Evolutionary conservation across 371 early-diverging fungal genomes (phyloP), one percentile per base, ranked within the genome.

Genomic region (Mortierella sp.): DNA sequence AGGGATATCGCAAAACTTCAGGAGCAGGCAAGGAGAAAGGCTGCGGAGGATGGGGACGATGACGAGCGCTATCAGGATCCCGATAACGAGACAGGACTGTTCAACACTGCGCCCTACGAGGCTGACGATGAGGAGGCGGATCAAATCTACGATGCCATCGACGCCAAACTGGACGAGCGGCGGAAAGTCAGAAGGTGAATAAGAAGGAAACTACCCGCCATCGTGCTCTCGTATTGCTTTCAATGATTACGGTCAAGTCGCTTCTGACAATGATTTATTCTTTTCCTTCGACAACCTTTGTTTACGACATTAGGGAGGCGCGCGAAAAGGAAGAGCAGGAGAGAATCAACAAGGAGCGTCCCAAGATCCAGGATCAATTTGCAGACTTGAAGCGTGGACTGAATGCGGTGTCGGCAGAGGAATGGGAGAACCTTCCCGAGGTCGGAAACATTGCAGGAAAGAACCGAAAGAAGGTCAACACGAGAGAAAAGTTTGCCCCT

Each of bases 91-190:
- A 92, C 93, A 0, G 98, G 97, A 29, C 86, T 99, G 40, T 98
- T 98, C 85, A 92, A 92, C 68, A 88, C 92, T 4, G 90, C 91
- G 41, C 97, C 97, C 3, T 97, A 98, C 76, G 98, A 97, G 71
- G 94, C 94, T 50, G 98, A 98, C 82, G 99, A 99, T 80, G 98
- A 97, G 84, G 99, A 99, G 81, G 99, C 99, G 0, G 98, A 98
- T 80, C 86, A 91, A 53, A 95, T 98, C 8, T 99, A 95, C 89
- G 96, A 93, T n/a, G 89, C 92, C 75, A 93, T 99, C 52, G 99
- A 98, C 73, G 85, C 88, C 22, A 94, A 93, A 71, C 96, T 98
- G 95, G 97, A 96, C 78, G 95, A 96, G 77, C 89, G 98, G 48
- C 90, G 97, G 29, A 89, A 92, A 88, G 90, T 91, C 80, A 88